Conservation (phyloP, 1,284 basidiomycete species). For the Rhodotorula sp. region DNA sequence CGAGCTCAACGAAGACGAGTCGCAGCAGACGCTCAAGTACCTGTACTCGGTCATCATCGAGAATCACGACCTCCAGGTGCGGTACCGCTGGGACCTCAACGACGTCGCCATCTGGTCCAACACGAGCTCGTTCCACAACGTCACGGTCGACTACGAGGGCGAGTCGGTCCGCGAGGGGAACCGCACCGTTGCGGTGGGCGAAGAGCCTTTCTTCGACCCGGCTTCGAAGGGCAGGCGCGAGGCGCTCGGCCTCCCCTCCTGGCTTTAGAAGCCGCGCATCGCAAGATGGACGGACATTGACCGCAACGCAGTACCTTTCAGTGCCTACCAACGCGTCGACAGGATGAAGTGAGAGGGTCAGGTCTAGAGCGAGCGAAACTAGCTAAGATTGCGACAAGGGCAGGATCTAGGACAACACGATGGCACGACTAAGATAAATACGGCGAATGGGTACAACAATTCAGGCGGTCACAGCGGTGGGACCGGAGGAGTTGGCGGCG, state of each 20-base stretch:
- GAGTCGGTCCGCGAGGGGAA: constrained; percentile 57
- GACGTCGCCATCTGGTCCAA: constrained; percentile 55
- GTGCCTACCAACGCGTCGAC: no score
- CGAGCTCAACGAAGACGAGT: constrained; percentile 10
- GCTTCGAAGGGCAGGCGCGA: constrained; percentile 3
- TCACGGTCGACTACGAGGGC: constrained; percentile 56
- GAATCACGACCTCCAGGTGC: constrained; percentile 57
- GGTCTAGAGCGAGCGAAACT: no score
- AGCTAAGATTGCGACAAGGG: no score
- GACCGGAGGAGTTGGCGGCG: no score
- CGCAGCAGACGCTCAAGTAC: constrained; percentile 37
- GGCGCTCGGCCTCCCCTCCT: constrained; percentile 12
- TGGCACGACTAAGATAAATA: no score
- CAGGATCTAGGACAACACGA: no score
- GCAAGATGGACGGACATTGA: background rate
- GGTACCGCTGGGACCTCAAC: constrained; percentile 54
- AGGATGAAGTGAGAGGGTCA: background rate
- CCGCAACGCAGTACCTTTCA: no score
- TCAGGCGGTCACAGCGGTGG: no score
- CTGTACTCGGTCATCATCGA: constrained; percentile 51
- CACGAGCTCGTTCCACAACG: constrained; percentile 50
- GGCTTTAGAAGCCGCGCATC: background rate
- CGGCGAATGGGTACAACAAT: no score
- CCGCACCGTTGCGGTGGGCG: constrained; percentile 63
- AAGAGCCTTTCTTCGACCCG: constrained; percentile 56